Base-by-base conservation (phyloP, 2,329 filamentous ascomycete species). In the Teratosphaeriaceae sp. region DNA sequence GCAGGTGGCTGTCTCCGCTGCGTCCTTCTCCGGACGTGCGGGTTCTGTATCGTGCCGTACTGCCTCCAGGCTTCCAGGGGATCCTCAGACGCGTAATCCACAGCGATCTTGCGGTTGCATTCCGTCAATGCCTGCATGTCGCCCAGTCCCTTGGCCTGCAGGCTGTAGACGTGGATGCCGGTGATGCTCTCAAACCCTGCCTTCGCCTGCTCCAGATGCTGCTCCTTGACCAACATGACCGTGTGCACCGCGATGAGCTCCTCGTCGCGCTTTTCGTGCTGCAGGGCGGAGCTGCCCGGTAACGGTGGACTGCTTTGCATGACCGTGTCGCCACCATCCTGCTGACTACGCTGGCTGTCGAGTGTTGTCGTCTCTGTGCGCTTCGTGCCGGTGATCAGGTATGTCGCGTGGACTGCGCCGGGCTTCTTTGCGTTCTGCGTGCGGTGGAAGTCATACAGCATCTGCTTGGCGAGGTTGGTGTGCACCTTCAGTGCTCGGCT, bases 391-490 rank as follows among this genome's bases (percentile, higher is more conserved):
- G 82, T 84, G 35, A 98, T 62, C 38, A 96, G 71, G 65, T 96
- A 98, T n/a, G 88, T 96, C 34, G 90, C 92, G 67, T 94, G 79
- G n/a, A 96, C 72, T 20, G 80, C 82, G 18, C 79, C 76, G 0
- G 84, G 74, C 47, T 80, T 84, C 63, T 84, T 86, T 42, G 71
- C 73, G 64, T 88, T 94, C 61, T 94, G 85, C 44, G 74, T 78
- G 49, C 75, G 73, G 63, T 96, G 79, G 54, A 94, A 97, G 23
- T 94, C 85, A 65, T 79, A 94, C 13, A 89, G 79, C 78, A 92
- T 94, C 63, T 89, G 82, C 66, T 98, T 98, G 11, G 92, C 92
- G 33, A 77, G 72, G 60, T 94, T 92, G 63, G 85, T 83, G 62
- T 96, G 85, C 34, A 95, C 76, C 57, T 88, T 84, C 42, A 96